Percentiles rank a stretch among this genome's conserved stretches.
Evolutionary conservation across 257 asterid species (phyloP).

Genomic region (Scutellaria galericulata): DNA sequence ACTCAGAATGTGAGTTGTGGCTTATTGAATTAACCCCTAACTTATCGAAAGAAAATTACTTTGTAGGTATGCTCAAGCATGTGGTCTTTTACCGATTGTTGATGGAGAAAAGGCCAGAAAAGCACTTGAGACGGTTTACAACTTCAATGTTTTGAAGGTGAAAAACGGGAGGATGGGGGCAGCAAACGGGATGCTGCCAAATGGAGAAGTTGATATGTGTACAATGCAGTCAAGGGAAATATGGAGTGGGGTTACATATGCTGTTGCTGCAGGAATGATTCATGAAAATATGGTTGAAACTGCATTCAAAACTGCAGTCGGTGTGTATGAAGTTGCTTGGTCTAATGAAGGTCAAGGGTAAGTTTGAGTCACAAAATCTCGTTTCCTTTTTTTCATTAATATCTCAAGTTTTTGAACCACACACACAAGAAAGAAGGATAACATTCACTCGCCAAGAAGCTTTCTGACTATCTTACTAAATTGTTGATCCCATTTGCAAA

Average conservation of each 20-base stretch:
- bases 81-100: slow-evolving; percentile 82
- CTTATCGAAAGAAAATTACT: slow-evolving; percentile 16
- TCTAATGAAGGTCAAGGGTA: slow-evolving; percentile 82
- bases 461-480: too few species aligned
- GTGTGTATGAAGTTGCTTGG: slow-evolving; percentile 84
- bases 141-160: slow-evolving; percentile 81
- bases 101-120: slow-evolving; percentile 79
- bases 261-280: slow-evolving; percentile 94
- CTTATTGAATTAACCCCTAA: slow-evolving; percentile 2
- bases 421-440: too few species aligned
- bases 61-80: slow-evolving; percentile 92
- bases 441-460: too few species aligned
- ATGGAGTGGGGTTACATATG: slow-evolving; percentile 94
- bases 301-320: slow-evolving; percentile 87
- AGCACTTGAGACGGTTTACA: slow-evolving; percentile 71
- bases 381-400: background rate
- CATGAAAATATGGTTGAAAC: slow-evolving; percentile 78
- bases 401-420: background rate
- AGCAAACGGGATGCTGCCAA: slow-evolving; percentile 89
- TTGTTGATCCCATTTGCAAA: too few species aligned
- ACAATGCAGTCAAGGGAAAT: slow-evolving; percentile 92
- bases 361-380: slow-evolving; percentile 28
- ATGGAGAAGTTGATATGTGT: slow-evolving; percentile 76
- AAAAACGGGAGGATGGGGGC: slow-evolving; percentile 88
- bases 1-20: background rate